Base-by-base conservation (phyloP, 768 basidiomycete species). In the Suillus discolor region DNA sequence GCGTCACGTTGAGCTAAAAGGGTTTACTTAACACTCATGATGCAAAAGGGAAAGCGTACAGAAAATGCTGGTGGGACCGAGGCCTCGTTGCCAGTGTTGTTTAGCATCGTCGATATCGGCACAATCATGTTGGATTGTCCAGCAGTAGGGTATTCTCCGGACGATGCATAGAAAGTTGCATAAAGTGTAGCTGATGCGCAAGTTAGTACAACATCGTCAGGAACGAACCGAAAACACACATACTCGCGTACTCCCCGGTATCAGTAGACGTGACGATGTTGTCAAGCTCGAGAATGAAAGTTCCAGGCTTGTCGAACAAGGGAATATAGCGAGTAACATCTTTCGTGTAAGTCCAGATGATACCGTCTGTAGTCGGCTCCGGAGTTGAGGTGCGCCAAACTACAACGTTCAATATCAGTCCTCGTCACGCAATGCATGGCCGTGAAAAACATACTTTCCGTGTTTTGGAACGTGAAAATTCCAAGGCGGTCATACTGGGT, bases 361-460 rank as follows among this genome's bases (percentile, higher is more conserved):
- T 92, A 13, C 91, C 92, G 57, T 85, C 81, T 16, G 68, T 70
- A 0, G 87, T 89, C 0, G 92, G 92, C 74, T 93, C 92, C 0
- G 91, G 88, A 20, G 92, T 93, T 0, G 90, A 92, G 23, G 89
- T 92, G 44, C 92, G 82, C 92, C 91, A 92, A 61, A 92, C 89
- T 91, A 57, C 23, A 51, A 31, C 53, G 49, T 36, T 36, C 9
- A 34, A 57, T 7, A 4, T 36, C 38, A 60, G 45, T 63, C 61
- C 18, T 51, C 28, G 5, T 41, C 36, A 28, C 20, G 11, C 12
- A 38, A 55, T 51, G 9, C 20, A 51, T 39, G 15, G 23, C 60
- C 11, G 12, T 28, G 15, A 49, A 36, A 57, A 54, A 12, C 86
- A 66, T 70, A 90, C 89, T 91, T 74, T 93, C 92, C 8, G 90